A percentile compares a stretch with the other conserved stretches of the same genome.
These are phyloP conservation scores for Sugiyamaella xylanicola DNA, from an alignment of 1,139 yeast genomes.

Conservation along the genomic window DNA sequence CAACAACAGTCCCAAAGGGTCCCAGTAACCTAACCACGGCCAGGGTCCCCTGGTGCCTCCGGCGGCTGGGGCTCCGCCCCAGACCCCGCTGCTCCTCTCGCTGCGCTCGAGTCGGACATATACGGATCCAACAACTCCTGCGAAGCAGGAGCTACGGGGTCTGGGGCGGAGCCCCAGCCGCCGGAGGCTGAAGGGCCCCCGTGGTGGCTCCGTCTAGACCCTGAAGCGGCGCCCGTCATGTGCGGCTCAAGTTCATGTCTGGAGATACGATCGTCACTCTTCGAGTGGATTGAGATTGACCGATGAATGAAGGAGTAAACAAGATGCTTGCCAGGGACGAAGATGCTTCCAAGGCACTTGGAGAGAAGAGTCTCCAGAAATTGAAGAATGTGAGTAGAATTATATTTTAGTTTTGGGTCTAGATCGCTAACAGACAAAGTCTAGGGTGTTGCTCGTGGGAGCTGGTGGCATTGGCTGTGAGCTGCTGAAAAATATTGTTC, in stretches of 20 bases:
- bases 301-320: too few species aligned
- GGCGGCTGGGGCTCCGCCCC: too few species aligned
- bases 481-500: conserved; percentile 76
- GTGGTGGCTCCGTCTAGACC: too few species aligned
- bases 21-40: too few species aligned
- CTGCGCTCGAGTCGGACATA: too few species aligned
- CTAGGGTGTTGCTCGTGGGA: conserved; percentile 77
- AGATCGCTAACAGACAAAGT: conserved; percentile 21
- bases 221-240: too few species aligned
- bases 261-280: not conserved
- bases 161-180: not conserved
- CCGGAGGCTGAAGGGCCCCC: too few species aligned
- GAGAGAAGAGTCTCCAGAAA: conserved; percentile 23
- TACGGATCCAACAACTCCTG: too few species aligned
- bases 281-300: not conserved
- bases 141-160: not conserved
- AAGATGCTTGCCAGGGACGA: conserved; percentile 23
- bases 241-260: not conserved
- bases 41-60: too few species aligned
- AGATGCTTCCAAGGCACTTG: conserved; percentile 26
- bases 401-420: not conserved
- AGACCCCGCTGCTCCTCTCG: too few species aligned
- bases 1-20: too few species aligned
- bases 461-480: conserved; percentile 99
- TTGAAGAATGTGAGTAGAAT: conserved; percentile 25